Conservation (phyloP, 306 rosid genomes). For the Rubus parviflorus region DNA sequence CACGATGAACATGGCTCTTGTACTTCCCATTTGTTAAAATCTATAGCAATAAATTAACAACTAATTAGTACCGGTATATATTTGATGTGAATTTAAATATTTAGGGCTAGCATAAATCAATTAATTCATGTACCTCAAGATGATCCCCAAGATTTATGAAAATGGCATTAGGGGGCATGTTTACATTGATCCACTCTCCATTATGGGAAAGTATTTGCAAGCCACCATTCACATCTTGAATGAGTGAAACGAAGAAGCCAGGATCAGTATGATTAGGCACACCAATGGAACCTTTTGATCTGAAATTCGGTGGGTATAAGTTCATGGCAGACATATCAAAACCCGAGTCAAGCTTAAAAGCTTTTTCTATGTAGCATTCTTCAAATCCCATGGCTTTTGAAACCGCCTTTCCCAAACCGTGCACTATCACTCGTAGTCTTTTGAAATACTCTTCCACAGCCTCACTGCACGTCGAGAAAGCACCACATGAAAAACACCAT, state of each 20-base stretch:
- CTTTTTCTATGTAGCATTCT: constrained; percentile 50
- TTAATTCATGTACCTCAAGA: constrained; percentile 42
- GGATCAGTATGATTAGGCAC: constrained; percentile 52
- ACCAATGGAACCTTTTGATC: constrained; percentile 37
- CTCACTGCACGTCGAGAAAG: constrained; percentile 25
- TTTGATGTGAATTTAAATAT: too few species aligned
- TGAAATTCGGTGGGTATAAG: constrained; percentile 43
- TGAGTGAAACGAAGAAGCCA: constrained; percentile 47
- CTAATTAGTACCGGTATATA: not conserved
- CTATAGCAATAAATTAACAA: constrained; percentile 13
- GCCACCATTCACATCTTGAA: constrained; percentile 57
- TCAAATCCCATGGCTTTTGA: constrained; percentile 48
- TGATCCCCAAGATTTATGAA: constrained; percentile 63
- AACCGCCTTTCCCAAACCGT: constrained; percentile 41
- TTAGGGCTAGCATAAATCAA: not conserved
- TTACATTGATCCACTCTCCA: constrained; percentile 47
- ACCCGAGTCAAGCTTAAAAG: constrained; percentile 42
- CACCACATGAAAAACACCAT: not conserved
- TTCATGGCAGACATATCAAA: constrained; percentile 55
- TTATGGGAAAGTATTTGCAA: constrained; percentile 48
- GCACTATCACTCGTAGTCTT: constrained; percentile 29
- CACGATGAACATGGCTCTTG: constrained; percentile 61
- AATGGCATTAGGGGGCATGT: constrained; percentile 49
- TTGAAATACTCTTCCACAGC: constrained; percentile 35
- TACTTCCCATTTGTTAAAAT: constrained; percentile 59